Conservation (phyloP, 1,284 basidiomycete genomes). For the Bjerkandera adusta region DNA sequence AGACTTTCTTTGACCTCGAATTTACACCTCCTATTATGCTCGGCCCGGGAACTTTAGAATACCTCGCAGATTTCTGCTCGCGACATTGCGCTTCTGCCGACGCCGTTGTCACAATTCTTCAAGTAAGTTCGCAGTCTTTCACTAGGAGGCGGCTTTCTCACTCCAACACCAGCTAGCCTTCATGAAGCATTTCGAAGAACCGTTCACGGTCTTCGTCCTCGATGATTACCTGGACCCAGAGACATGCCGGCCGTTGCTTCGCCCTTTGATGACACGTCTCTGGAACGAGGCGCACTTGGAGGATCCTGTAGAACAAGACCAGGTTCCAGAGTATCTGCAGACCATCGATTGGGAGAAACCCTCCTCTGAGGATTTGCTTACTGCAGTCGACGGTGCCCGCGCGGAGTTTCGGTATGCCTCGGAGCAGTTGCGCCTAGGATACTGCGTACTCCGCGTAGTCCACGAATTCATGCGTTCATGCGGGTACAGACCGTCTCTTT, state of each 20-base stretch:
- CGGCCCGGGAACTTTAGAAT: slow-evolving; percentile 54
- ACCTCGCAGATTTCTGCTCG: slow-evolving; percentile 51
- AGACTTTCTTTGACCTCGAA: slow-evolving; percentile 64
- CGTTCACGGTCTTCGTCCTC: slow-evolving; percentile 45
- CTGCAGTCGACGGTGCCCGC: slow-evolving; percentile 38
- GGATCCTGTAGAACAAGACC: slow-evolving; percentile 6
- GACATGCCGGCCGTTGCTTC: slow-evolving; percentile 37
- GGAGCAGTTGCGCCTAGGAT: slow-evolving; percentile 43
- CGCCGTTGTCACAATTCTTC: slow-evolving; percentile 51
- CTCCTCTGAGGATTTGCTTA: slow-evolving; percentile 26
- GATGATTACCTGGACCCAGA: slow-evolving; percentile 28
- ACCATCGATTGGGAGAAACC: slow-evolving; percentile 5
- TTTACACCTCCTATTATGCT: slow-evolving; percentile 61
- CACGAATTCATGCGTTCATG: slow-evolving; percentile 40
- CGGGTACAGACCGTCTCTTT: slow-evolving; percentile 33
- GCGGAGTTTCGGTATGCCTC: slow-evolving; percentile 32
- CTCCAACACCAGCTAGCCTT: slow-evolving; percentile 51
- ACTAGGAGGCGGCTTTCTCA: neutral
- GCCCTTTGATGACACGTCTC: slow-evolving; percentile 38
- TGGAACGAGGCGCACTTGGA: slow-evolving; percentile 11
- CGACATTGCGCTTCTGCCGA: slow-evolving; percentile 58
- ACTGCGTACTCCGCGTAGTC: slow-evolving; percentile 42
- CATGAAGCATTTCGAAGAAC: slow-evolving; percentile 67
- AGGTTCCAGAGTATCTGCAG: neutral
- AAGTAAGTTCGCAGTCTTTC: slow-evolving; percentile 37